Conservation (phyloP, 768 basidiomycete species). For the Termitomyces sp. region DNA sequence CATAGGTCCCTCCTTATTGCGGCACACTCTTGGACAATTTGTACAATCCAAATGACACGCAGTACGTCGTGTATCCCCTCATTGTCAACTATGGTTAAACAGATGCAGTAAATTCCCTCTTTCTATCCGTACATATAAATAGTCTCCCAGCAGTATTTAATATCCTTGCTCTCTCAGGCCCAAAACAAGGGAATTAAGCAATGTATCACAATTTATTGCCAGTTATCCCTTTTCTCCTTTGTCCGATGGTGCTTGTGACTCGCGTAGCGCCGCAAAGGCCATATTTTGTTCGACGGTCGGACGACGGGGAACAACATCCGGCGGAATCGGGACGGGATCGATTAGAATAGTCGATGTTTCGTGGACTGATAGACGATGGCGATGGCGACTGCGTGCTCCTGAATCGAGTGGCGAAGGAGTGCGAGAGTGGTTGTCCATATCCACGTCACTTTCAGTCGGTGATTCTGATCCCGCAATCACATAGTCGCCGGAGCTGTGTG, state of each 20-base stretch:
- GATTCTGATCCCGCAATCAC: conserved; percentile 44
- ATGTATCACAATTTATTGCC: conserved; percentile 5
- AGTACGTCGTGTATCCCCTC: conserved; percentile 13
- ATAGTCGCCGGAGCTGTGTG: conserved; percentile 65
- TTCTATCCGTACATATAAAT: neutral
- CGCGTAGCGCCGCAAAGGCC: conserved; percentile 71
- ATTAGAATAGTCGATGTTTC: conserved; percentile 41
- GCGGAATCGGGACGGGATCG: conserved; percentile 34
- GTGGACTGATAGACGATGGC: conserved; percentile 22
- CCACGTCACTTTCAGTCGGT: conserved; percentile 49
- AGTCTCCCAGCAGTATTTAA: neutral
- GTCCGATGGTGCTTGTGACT: conserved; percentile 32
- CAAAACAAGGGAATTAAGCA: conserved; percentile 3
- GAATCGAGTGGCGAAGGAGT: conserved; percentile 45
- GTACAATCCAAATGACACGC: conserved; percentile 9
- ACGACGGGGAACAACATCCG: conserved; percentile 41
- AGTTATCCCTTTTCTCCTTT: conserved; percentile 4
- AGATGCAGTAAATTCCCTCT: conserved; percentile 3
- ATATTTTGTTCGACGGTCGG: conserved; percentile 83
- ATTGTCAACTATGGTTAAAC: conserved; percentile 12
- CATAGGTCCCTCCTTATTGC: neutral
- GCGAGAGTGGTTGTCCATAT: conserved; percentile 54
- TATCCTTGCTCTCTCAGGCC: neutral
- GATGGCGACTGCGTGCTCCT: conserved; percentile 11
- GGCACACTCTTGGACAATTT: neutral